Percentiles rank a stretch among this genome's conserved stretches.
Conservation (phyloP, 768 basidiomycete species). For the Lactarius evosmus region DNA sequence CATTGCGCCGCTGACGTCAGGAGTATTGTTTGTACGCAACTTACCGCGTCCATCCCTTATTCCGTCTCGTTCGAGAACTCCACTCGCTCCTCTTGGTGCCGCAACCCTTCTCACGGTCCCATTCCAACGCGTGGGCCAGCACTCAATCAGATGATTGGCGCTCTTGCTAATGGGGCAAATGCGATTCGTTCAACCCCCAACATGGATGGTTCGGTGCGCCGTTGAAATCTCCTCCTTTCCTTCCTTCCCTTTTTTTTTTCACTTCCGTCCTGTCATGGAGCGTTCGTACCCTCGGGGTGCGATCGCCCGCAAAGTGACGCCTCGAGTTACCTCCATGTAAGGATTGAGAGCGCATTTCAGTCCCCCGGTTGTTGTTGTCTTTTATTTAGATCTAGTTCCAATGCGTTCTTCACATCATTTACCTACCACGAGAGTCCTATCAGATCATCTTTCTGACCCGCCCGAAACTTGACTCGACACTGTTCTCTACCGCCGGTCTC, state of each 20-base stretch:
- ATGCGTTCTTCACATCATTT: not conserved
- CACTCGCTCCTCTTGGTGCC: not conserved
- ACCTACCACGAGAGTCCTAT: not conserved
- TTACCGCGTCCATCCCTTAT: too few relatives aligned
- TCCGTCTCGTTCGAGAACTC: too few relatives aligned
- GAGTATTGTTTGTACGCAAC: not conserved
- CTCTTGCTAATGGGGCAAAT: not conserved
- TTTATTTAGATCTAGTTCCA: not conserved
- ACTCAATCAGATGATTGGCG: too few relatives aligned
- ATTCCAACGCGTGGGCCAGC: too few relatives aligned
- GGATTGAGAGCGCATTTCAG: not conserved
- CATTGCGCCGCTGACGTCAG: constrained; percentile 1
- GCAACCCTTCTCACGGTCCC: not conserved
- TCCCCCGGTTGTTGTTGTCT: not conserved
- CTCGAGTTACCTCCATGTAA: too few relatives aligned
- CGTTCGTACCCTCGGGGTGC: not conserved
- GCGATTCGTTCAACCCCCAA: not conserved
- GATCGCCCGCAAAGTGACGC: too few relatives aligned
- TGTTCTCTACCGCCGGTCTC: not conserved
- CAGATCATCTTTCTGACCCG: not conserved
- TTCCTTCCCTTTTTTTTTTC: too few relatives aligned
- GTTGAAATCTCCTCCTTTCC: not conserved
- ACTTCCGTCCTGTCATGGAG: too few relatives aligned
- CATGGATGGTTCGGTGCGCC: not conserved
- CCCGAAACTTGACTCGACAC: not conserved